Evolutionary conservation across 768 basidiomycete species (phyloP).

Genomic region (Tubosaeta sp.): DNA sequence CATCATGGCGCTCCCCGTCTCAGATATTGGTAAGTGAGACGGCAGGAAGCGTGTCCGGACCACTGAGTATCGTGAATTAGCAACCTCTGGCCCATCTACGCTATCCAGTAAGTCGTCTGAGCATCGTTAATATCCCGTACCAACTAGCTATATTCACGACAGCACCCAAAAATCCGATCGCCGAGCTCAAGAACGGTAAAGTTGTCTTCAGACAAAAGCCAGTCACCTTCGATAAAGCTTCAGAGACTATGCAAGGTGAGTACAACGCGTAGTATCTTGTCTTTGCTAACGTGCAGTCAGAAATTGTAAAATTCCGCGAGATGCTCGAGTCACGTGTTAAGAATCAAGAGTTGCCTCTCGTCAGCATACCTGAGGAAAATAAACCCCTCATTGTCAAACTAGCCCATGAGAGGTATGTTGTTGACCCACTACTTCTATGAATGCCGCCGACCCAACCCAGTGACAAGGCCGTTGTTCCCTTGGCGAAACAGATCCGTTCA

Average conservation of each 20-base stretch:
- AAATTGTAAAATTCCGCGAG: conserved; percentile 73
- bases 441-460: conserved; percentile 36
- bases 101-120: conserved; percentile 15
- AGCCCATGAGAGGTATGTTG: conserved; percentile 74
- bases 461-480: conserved; percentile 60
- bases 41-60: conserved; percentile 1
- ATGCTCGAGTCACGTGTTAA: conserved; percentile 58
- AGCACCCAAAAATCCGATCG: conserved; percentile 40
- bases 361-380: conserved; percentile 61
- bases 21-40: conserved; percentile 14
- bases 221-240: conserved; percentile 69
- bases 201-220: conserved; percentile 73
- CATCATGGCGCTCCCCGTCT: conserved; percentile 20
- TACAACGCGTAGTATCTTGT: not conserved
- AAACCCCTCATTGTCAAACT: conserved; percentile 76
- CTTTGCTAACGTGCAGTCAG: conserved; percentile 32
- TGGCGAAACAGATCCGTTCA: conserved; percentile 68
- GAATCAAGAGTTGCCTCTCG: conserved; percentile 47
- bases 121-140: not conserved
- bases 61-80: conserved; percentile 10
- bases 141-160: conserved; percentile 22
- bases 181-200: conserved; percentile 75
- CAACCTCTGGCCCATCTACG: conserved; percentile 4
- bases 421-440: not conserved
- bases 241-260: conserved; percentile 78